Conservation (phyloP, 2,329 filamentous ascomycete genomes). For the Fusarium guadeloupense region DNA sequence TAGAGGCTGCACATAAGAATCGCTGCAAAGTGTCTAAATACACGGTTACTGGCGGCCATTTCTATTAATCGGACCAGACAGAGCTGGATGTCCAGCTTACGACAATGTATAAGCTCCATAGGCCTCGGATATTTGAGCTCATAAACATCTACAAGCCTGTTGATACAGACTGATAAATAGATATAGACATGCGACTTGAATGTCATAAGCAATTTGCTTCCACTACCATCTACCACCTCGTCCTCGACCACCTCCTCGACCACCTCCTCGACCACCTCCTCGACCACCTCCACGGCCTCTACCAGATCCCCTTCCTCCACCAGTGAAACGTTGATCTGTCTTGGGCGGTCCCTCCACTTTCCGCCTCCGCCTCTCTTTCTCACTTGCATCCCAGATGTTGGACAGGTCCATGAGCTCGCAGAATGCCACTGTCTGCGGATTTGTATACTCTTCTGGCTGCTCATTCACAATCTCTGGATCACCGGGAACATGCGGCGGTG, state of each 20-base stretch:
- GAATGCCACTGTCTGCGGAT: slow-evolving; percentile 84
- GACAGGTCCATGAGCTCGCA: slow-evolving; percentile 80
- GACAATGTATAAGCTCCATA: too few relatives aligned
- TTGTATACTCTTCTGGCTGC: slow-evolving; percentile 84
- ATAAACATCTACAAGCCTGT: too few relatives aligned
- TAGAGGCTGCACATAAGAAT: too few relatives aligned
- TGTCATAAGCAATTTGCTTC: neutral
- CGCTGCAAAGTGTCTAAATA: too few relatives aligned
- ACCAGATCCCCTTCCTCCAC: slow-evolving; percentile 50
- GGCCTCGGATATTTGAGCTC: neutral
- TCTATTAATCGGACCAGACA: too few relatives aligned
- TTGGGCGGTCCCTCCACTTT: slow-evolving; percentile 66
- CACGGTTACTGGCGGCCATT: too few relatives aligned
- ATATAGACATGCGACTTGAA: neutral
- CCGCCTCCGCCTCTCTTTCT: slow-evolving; percentile 72
- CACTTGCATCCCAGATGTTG: slow-evolving; percentile 78
- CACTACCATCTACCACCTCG: slow-evolving; percentile 38
- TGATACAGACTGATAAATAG: neutral
- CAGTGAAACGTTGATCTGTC: slow-evolving; percentile 48
- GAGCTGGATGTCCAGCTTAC: too few relatives aligned
- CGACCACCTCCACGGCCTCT: slow-evolving; percentile 52
- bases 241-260: slow-evolving; percentile 45
- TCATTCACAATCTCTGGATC: slow-evolving; percentile 66
- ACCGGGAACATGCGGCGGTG: slow-evolving; percentile 71
- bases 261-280: slow-evolving; percentile 49